phyloP scores from a whole-genome alignment of 2,329 filamentous ascomycete species.

The Trichoderma sp. region DNA sequence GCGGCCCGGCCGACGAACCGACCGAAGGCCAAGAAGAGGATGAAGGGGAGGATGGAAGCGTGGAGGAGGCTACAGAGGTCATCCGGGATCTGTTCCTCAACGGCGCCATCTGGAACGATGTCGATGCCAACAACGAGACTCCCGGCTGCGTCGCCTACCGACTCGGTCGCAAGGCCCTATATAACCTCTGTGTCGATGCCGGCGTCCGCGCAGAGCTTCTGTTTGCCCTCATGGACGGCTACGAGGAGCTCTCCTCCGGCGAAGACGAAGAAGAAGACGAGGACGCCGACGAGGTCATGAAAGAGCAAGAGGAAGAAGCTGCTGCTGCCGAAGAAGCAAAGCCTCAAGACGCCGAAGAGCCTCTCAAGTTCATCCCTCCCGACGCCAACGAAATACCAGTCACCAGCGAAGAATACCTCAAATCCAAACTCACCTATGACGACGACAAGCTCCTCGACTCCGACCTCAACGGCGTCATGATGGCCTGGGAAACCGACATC shows the following conservation, averaged over 20 bases:
- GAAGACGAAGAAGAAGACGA: conserved; percentile 48
- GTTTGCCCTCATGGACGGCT: conserved; percentile 78
- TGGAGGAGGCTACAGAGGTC: conserved; percentile 66
- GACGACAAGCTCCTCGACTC: conserved; percentile 70
- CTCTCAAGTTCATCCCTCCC: conserved; percentile 39
- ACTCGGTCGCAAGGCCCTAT: conserved; percentile 69
- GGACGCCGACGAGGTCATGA: conserved; percentile 45
- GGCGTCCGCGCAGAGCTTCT: conserved; percentile 89
- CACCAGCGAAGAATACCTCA: conserved; percentile 68
- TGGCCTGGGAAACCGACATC: conserved; percentile 87
- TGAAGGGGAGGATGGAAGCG: conserved; percentile 43
- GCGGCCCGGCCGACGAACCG: conserved; percentile 47
- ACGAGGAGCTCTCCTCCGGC: conserved; percentile 68
- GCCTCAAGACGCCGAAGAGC: conserved; percentile 31
- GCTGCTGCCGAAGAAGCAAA: background rate
- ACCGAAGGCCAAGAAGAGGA: conserved; percentile 29
- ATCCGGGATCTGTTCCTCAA: conserved; percentile 78
- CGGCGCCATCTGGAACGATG: conserved; percentile 96
- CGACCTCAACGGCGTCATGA: conserved; percentile 85
- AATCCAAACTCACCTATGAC: conserved; percentile 65
- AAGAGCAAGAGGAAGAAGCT: conserved; percentile 45
- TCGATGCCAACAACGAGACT: conserved; percentile 84
- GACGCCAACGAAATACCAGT: conserved; percentile 49
- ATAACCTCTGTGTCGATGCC: conserved; percentile 82
- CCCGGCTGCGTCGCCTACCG: conserved; percentile 81